These are phyloP conservation scores for Pythium grandisporangium DNA, from an alignment of 352 stramenopile species.

Conservation along the genomic window DNA sequence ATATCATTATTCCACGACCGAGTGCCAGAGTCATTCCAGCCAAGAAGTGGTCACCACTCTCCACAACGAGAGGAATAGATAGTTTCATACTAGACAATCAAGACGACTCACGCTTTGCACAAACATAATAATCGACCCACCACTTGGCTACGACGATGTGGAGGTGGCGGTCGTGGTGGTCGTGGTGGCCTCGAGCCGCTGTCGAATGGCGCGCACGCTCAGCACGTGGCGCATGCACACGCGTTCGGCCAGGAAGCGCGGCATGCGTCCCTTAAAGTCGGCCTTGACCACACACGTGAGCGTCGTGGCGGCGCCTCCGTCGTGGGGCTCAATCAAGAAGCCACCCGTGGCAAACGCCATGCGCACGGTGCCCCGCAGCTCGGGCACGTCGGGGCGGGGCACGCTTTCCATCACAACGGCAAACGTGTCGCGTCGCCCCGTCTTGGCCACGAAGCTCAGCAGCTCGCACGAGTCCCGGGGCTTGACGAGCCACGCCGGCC, in stretches of 20 bases:
- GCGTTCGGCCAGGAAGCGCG: conserved; percentile 58
- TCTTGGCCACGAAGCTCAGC: conserved; percentile 70
- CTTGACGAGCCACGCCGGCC: conserved; percentile 72
- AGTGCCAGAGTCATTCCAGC: too few species aligned
- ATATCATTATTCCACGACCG: too few species aligned
- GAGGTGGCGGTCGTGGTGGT: too few species aligned
- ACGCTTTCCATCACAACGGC: conserved; percentile 64
- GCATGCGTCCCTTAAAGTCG: conserved; percentile 33
- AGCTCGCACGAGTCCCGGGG: conserved; percentile 72
- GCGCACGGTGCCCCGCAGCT: conserved; percentile 53
- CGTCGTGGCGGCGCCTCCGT: conserved; percentile 9
- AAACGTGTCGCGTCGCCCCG: conserved; percentile 47
- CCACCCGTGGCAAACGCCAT: conserved; percentile 70
- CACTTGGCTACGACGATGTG: too few species aligned
- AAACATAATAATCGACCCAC: too few species aligned
- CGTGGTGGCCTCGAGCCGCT: conserved; percentile 29
- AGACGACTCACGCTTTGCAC: too few species aligned
- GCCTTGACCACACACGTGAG: conserved; percentile 19
- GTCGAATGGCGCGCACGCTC: conserved; percentile 41
- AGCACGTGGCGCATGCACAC: conserved; percentile 72
- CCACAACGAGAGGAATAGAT: too few species aligned
- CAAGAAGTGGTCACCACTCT: too few species aligned
- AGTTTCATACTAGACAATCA: too few species aligned
- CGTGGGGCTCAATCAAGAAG: conserved; percentile 49
- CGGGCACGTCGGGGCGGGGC: conserved; percentile 49